Evolutionary conservation across 805 yeast genomes (phyloP).

Genomic region (Saccharomycopsis capsularis): DNA sequence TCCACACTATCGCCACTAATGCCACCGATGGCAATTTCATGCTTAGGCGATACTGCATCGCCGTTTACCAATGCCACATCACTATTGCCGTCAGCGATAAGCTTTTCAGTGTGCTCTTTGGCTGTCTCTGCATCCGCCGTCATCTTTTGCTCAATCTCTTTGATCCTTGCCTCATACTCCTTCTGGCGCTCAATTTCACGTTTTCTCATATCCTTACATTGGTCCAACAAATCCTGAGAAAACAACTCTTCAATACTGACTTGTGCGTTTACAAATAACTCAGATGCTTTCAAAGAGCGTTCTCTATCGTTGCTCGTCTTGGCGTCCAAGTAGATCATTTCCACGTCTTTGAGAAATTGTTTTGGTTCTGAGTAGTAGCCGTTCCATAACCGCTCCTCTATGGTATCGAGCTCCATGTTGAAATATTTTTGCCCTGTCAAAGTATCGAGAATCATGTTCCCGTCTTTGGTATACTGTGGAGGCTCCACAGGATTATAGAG

Average conservation of each 20-base stretch:
- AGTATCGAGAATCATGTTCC: constrained; percentile 75
- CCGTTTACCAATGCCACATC: no score
- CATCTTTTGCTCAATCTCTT: constrained; percentile 4
- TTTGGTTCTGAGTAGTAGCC: constrained; percentile 91
- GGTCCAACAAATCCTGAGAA: constrained; percentile 59
- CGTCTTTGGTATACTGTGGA: constrained; percentile 44
- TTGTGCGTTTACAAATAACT: constrained; percentile 94
- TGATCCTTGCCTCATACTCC: constrained; percentile 33
- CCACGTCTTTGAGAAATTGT: constrained; percentile 80
- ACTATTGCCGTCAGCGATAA: not conserved
- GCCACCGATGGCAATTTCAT: not conserved
- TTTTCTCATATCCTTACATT: constrained; percentile 65
- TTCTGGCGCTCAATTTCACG: constrained; percentile 56
- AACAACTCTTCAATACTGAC: constrained; percentile 90
- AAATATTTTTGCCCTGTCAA: constrained; percentile 63
- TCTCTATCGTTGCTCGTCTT: constrained; percentile 75
- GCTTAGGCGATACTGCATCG: no score
- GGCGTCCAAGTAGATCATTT: constrained; percentile 76
- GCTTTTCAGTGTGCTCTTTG: not conserved
- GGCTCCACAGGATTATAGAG: constrained; percentile 24
- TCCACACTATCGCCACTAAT: not conserved
- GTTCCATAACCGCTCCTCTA: constrained; percentile 95
- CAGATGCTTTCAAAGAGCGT: constrained; percentile 71
- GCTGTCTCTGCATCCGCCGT: not conserved
- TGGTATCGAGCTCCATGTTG: constrained; percentile 90